A percentile compares a stretch with the other conserved stretches of the same genome.
Evolutionary conservation across 2,329 filamentous ascomycete genomes (phyloP).

Genomic region (Botrytis medusae): DNA sequence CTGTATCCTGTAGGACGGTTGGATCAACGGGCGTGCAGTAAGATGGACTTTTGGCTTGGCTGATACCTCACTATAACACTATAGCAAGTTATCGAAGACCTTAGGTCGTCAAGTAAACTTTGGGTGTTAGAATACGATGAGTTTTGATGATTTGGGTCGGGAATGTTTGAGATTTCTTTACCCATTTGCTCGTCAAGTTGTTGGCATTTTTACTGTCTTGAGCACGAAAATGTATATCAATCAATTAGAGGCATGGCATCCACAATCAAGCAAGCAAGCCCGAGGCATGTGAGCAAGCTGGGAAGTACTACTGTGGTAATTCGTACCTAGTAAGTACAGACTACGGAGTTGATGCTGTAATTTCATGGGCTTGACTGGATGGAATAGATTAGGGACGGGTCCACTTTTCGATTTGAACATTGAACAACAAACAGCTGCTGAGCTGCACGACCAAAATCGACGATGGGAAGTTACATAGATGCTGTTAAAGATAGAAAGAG

Average conservation of each 20-base stretch:
- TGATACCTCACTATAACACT: not conserved
- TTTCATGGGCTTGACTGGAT: not conserved
- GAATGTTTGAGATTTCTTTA: not conserved
- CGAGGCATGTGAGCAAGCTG: not conserved
- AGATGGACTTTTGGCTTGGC: constrained; percentile 6
- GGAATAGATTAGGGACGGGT: not conserved
- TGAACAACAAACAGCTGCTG: not conserved
- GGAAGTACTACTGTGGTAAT: not conserved
- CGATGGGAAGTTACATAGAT: not conserved
- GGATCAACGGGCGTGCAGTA: constrained; percentile 7
- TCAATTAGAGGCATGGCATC: not conserved
- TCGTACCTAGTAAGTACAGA: not conserved
- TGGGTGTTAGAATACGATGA: not conserved
- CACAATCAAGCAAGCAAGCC: not conserved
- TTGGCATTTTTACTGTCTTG: not conserved
- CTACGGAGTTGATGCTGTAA: not conserved
- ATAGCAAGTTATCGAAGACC: not conserved
- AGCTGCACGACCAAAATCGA: not conserved
- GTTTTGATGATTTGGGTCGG: not conserved
- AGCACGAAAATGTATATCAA: not conserved
- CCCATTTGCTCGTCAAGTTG: not conserved
- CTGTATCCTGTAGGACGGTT: constrained; percentile 1
- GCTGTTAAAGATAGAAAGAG: not conserved
- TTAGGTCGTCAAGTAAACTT: not conserved
- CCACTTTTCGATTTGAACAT: not conserved